Percentiles rank a stretch among this genome's conserved stretches.
phyloP scores from a whole-genome alignment of 306 rosid genomes.

The cucumber (Cucumis sativus) region DNA sequence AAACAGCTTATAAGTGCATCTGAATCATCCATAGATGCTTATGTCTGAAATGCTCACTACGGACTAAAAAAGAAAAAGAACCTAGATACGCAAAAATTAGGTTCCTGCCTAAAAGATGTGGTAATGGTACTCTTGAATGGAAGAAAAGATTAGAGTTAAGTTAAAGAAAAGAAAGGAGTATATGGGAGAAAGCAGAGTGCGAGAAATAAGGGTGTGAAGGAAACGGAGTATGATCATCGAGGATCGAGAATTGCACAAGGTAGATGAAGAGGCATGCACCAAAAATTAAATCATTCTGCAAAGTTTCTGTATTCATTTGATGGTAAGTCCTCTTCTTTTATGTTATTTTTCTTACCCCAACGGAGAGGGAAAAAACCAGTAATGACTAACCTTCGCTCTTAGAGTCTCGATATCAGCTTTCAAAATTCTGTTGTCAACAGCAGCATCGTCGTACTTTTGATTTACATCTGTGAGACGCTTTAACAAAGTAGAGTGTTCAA shows the following conservation, averaged over 20 bases:
- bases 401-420: slow-evolving; percentile 48
- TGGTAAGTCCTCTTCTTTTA: neutral
- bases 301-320: neutral
- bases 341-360: neutral
- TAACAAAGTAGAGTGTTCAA: slow-evolving; percentile 36
- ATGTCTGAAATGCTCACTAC: neutral
- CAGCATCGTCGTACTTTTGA: slow-evolving; percentile 37
- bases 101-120: neutral
- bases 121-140: neutral
- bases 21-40: neutral
- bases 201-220: neutral
- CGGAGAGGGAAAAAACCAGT: neutral
- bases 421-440: slow-evolving; percentile 44
- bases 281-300: neutral
- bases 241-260: neutral
- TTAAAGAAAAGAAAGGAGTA: neutral
- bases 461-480: slow-evolving; percentile 40
- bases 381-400: slow-evolving; percentile 37
- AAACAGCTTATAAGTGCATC: neutral
- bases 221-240: neutral
- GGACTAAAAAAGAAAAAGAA: neutral
- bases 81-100: neutral
- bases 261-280: neutral
- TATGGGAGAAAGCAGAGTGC: neutral
- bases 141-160: neutral